Evolutionary conservation across 2,329 filamentous ascomycete genomes (phyloP).

Genomic region (Cordyceps sp.): DNA sequence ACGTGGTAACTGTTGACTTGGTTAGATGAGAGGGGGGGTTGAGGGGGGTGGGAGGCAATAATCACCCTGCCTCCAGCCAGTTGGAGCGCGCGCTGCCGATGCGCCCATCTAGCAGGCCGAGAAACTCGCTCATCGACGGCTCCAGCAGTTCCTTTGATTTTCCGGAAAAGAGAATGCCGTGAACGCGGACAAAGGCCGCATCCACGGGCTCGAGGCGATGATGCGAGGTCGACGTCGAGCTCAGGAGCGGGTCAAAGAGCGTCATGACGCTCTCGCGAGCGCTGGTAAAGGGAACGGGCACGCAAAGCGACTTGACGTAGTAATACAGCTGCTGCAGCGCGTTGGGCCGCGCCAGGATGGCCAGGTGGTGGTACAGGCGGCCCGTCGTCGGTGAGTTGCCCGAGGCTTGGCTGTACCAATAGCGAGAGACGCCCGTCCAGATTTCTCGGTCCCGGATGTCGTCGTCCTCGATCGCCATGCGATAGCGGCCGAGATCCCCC

Average conservation of each 20-base stretch:
- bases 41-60: background rate
- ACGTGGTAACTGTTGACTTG: slow-evolving; percentile 12
- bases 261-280: slow-evolving; percentile 55
- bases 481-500: slow-evolving; percentile 68
- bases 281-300: slow-evolving; percentile 48
- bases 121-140: slow-evolving; percentile 28
- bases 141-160: slow-evolving; percentile 29
- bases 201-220: slow-evolving; percentile 27
- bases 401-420: slow-evolving; percentile 75
- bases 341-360: slow-evolving; percentile 57
- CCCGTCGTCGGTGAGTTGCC: slow-evolving; percentile 62
- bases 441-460: slow-evolving; percentile 59
- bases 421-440: slow-evolving; percentile 64
- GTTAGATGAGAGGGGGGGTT: slow-evolving; percentile 1
- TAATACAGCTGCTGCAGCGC: slow-evolving; percentile 55
- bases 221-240: slow-evolving; percentile 12
- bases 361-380: slow-evolving; percentile 74
- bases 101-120: slow-evolving; percentile 35
- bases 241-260: slow-evolving; percentile 44
- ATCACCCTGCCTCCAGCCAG: slow-evolving; percentile 33
- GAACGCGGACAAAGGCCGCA: slow-evolving; percentile 42
- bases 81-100: slow-evolving; percentile 30
- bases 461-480: slow-evolving; percentile 81
- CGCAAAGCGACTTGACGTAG: slow-evolving; percentile 55
- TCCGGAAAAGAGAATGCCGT: slow-evolving; percentile 46